Conservation (phyloP, 257 asterid species). For the Lycium barbarum region DNA sequence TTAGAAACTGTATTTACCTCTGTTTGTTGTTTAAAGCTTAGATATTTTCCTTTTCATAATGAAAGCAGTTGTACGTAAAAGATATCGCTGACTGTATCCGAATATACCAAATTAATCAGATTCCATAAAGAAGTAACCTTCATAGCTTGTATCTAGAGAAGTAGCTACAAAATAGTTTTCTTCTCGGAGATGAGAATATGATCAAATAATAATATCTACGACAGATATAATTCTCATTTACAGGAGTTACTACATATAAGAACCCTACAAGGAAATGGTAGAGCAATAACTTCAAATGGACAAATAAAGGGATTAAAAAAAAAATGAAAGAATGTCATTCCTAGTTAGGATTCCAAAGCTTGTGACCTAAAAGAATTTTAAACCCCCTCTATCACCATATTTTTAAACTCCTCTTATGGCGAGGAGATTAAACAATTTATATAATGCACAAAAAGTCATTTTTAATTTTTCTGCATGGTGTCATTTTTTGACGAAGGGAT, state of each 20-base stretch:
- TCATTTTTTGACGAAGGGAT: no score
- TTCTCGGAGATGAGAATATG: neutral
- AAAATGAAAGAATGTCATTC: neutral
- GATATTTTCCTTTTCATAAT: no score
- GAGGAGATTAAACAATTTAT: no score
- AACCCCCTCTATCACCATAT: neutral
- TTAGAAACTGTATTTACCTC: no score
- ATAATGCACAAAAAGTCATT: neutral
- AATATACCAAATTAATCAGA: no score
- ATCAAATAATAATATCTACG: neutral
- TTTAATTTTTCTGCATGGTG: no score
- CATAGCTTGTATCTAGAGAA: neutral
- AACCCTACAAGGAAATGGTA: neutral
- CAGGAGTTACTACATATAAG: neutral
- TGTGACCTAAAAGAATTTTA: neutral
- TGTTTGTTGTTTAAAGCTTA: no score
- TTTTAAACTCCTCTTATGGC: neutral
- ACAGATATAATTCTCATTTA: neutral
- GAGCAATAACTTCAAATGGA: no score
- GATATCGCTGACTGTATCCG: no score
- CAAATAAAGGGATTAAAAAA: no score
- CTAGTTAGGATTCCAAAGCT: neutral
- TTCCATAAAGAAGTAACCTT: no score
- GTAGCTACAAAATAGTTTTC: neutral
- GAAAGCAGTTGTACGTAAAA: no score